Evolutionary conservation across 192 early-diverging fungal genomes (phyloP).

Genomic region (Mortierella claussenii): DNA sequence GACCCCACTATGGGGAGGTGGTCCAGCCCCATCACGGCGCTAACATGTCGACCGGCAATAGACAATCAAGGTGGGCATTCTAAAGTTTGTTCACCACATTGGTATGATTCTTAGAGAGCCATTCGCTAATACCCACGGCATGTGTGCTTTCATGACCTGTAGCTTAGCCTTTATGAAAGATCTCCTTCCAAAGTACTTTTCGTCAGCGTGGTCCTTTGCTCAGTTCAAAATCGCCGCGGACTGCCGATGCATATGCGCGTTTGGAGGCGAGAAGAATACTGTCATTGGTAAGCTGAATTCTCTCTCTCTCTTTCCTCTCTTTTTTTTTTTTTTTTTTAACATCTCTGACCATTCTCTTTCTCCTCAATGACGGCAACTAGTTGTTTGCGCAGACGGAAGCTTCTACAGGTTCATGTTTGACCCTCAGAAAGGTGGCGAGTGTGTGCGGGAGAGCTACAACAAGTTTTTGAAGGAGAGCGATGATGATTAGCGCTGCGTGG

Average conservation of each 20-base stretch:
- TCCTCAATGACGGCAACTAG: constrained; percentile 38
- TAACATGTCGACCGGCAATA: constrained; percentile 57
- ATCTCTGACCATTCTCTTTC: background rate
- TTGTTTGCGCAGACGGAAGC: constrained; percentile 89
- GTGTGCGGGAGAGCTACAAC: constrained; percentile 58
- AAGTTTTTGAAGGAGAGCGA: constrained; percentile 48
- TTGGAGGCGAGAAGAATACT: constrained; percentile 81
- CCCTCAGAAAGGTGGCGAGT: constrained; percentile 76
- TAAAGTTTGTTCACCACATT: background rate
- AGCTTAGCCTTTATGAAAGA: constrained; percentile 80
- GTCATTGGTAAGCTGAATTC: constrained; percentile 64
- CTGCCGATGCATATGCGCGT: constrained; percentile 83
- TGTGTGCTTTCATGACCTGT: constrained; percentile 20
- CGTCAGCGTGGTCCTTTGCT: constrained; percentile 94
- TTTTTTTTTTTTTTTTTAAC: background rate
- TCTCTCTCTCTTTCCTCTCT: background rate
- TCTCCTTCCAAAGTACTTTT: constrained; percentile 93
- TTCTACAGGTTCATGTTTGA: constrained; percentile 89
- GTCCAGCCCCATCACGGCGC: constrained; percentile 25
- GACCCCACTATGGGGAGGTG: constrained; percentile 66
- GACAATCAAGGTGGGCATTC: constrained; percentile 53
- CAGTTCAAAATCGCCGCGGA: constrained; percentile 83
- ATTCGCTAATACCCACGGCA: background rate
- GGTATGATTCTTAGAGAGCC: too few relatives aligned
- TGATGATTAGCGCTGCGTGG: constrained; percentile 23